phyloP scores from a whole-genome alignment of 129 eudicot genomes.

The Ambrosia trifida region DNA sequence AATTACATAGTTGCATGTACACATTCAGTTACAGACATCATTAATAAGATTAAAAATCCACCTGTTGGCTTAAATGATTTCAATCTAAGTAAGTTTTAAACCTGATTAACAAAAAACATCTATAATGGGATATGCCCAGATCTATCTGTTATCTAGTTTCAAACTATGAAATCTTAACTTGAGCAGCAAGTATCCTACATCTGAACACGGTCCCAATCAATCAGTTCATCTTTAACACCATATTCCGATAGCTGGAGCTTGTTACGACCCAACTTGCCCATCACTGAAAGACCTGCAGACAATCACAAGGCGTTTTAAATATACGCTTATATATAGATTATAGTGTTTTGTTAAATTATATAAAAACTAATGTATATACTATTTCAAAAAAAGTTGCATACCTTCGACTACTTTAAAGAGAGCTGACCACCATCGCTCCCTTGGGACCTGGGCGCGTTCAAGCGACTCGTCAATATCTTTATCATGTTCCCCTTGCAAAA shows the following conservation, averaged over 20 bases:
- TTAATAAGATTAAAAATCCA: constrained; percentile 25
- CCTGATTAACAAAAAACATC: constrained; percentile 24
- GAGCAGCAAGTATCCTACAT: constrained; percentile 29
- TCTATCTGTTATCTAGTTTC: constrained; percentile 16
- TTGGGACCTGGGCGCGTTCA: constrained; percentile 50
- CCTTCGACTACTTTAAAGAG: constrained; percentile 87
- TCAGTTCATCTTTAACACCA: constrained; percentile 40
- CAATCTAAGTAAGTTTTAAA: constrained; percentile 23
- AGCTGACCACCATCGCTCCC: constrained; percentile 91
- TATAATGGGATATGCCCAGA: constrained; percentile 1
- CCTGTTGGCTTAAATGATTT: constrained; percentile 26
- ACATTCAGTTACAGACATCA: neutral
- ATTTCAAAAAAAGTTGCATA: constrained; percentile 14
- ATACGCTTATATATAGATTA: too few relatives aligned
- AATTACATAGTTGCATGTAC: neutral
- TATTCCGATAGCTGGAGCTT: constrained; percentile 45
- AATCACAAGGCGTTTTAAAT: neutral
- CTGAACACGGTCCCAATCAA: constrained; percentile 57
- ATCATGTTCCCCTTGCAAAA: constrained; percentile 77
- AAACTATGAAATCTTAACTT: constrained; percentile 10
- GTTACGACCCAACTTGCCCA: constrained; percentile 64
- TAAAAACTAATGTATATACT: neutral
- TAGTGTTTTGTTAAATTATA: neutral
- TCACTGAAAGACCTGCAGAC: constrained; percentile 64
- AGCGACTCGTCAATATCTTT: constrained; percentile 68